Conservation (phyloP, 495 filamentous ascomycete genomes). For the Aspergillus olivimuriae region DNA sequence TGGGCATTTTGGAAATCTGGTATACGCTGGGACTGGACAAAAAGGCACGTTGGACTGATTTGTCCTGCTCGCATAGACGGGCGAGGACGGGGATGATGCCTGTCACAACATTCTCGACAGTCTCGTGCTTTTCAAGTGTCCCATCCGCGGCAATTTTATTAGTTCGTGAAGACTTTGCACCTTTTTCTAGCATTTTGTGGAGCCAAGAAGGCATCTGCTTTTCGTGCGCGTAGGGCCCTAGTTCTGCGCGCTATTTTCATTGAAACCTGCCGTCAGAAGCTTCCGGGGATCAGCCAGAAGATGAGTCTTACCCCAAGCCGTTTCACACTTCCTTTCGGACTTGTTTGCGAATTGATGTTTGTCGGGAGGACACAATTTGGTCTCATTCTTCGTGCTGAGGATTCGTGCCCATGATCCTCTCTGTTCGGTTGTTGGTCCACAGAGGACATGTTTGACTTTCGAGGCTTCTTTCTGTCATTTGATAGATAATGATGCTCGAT, state of each 20-base stretch:
- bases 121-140: slow-evolving; percentile 34
- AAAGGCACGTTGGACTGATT: slow-evolving; percentile 60
- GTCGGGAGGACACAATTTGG: background rate
- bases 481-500: background rate
- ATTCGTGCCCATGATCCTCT: too few species aligned
- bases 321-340: slow-evolving; percentile 11
- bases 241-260: slow-evolving; percentile 44
- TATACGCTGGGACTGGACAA: slow-evolving; percentile 70
- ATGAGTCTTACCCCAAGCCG: slow-evolving; percentile 35
- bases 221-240: slow-evolving; percentile 84
- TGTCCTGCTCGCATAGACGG: slow-evolving; percentile 63
- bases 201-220: slow-evolving; percentile 84
- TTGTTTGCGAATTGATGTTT: background rate
- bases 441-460: too few species aligned
- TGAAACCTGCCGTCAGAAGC: slow-evolving; percentile 25
- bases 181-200: slow-evolving; percentile 56
- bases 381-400: background rate
- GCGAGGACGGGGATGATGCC: slow-evolving; percentile 72
- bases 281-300: background rate
- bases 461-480: too few species aligned
- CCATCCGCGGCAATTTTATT: slow-evolving; percentile 51
- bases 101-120: slow-evolving; percentile 54
- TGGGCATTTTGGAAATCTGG: slow-evolving; percentile 75
- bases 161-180: slow-evolving; percentile 48
- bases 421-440: too few species aligned